Base-by-base conservation (phyloP, 306 rosid species). In the Gastrolobium villosum region DNA sequence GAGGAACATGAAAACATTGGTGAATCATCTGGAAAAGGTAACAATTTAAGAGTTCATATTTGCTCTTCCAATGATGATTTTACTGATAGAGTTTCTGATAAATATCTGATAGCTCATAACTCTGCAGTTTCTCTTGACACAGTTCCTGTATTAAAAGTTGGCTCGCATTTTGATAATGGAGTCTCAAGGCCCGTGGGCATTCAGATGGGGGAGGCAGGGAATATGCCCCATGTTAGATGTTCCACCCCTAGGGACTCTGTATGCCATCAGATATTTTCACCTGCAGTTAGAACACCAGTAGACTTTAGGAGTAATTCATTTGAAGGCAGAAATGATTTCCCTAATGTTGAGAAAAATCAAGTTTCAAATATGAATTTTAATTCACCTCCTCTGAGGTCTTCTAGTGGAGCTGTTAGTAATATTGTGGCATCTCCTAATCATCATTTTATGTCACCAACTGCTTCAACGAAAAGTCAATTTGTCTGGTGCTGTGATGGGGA, bases 401-500 rank as follows among this genome's bases (percentile, higher is more conserved):
- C 96, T 77, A 72, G 84, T 77, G 97, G 97, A 71, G 84, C 89
- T 70, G 75, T 62, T 61, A 73, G 78, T 78, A 86, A 69, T 82
- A 82, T 87, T 79, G 66, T 82, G 79, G 74, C 84, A 59, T 89
- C 98, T 82, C 92, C 97, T 63, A 91, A 83, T 69, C 86, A 83
- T 81, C 88, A 83, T 76, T 75, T 82, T 59, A 69, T 81, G 82
- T 83, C 81, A 70, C 87, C 90, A 41, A 65, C 82, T 70, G 68
- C 83, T 72, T 84, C 91, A 57, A 39, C 90, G 20, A 67, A 71
- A 50, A 60, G 81, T 83, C 97, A 87, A 75, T 78, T 37, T 48
- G 75, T 86, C 72, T 95, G 98, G 97, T 86, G 80, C 72, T 91
- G 74, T 80, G 98, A 95, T 77, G 99, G 99, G 69, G 99, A 95